Evolutionary conservation across 257 asterid genomes (phyloP).

Genomic region (Ballota nigra): DNA sequence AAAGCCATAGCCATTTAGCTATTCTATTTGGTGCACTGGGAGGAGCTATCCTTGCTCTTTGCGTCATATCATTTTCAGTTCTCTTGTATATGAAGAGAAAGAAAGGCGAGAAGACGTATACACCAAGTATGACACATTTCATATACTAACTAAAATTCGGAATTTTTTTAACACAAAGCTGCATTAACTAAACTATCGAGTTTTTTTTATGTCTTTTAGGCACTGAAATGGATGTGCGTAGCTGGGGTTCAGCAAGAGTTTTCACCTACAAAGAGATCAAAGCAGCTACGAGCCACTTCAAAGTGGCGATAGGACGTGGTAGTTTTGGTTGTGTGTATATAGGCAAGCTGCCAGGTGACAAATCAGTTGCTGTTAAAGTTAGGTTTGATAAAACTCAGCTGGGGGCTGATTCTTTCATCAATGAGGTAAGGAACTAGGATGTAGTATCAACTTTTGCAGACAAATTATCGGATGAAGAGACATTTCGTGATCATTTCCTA

Average conservation of each 20-base stretch:
- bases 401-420: slow-evolving; percentile 86
- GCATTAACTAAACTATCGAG: background rate
- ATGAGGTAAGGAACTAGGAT: slow-evolving; percentile 55
- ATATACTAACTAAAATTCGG: background rate
- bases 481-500: slow-evolving; percentile 6
- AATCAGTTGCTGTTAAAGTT: slow-evolving; percentile 82
- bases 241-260: slow-evolving; percentile 65
- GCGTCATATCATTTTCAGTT: slow-evolving; percentile 40
- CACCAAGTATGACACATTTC: slow-evolving; percentile 46
- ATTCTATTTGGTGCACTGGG: slow-evolving; percentile 54
- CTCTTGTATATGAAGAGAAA: slow-evolving; percentile 55
- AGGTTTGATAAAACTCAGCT: slow-evolving; percentile 79
- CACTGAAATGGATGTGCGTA: slow-evolving; percentile 41
- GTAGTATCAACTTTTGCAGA: background rate
- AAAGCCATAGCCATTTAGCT: slow-evolving; percentile 46
- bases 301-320: slow-evolving; percentile 78
- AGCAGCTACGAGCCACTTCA: slow-evolving; percentile 77
- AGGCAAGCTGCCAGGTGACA: slow-evolving; percentile 77
- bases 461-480: background rate
- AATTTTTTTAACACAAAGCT: background rate
- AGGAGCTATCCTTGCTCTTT: slow-evolving; percentile 53
- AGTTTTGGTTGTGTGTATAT: slow-evolving; percentile 84
- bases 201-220: slow-evolving; percentile 26
- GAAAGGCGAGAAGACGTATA: slow-evolving; percentile 32
- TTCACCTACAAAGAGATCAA: slow-evolving; percentile 80